Percentiles rank a stretch among this genome's conserved stretches.
Conservation (phyloP, 2,329 filamentous ascomycete species). For the Teratosphaeria destructans region DNA sequence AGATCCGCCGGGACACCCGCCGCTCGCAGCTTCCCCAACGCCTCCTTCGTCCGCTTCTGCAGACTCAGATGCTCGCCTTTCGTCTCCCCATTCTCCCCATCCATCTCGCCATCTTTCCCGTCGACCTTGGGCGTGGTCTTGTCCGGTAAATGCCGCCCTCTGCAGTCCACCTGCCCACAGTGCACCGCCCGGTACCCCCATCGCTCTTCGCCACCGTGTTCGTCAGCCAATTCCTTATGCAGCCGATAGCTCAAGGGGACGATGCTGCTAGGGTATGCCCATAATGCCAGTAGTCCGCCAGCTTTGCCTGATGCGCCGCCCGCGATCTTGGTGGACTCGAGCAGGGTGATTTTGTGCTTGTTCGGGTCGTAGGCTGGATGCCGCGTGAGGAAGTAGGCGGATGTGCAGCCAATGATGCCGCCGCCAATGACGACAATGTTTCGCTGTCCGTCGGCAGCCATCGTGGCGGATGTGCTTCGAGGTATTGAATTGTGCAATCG, state of each 20-base stretch:
- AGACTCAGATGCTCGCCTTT: slow-evolving; percentile 36
- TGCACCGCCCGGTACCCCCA: slow-evolving; percentile 82
- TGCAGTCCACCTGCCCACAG: slow-evolving; percentile 56
- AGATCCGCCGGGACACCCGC: slow-evolving; percentile 64
- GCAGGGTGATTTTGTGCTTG: slow-evolving; percentile 68
- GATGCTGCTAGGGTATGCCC: slow-evolving; percentile 79
- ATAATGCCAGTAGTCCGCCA: slow-evolving; percentile 77
- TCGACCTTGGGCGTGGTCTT: background rate
- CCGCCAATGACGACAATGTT: slow-evolving; percentile 49
- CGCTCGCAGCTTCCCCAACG: slow-evolving; percentile 41
- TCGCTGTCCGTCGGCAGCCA: slow-evolving; percentile 16
- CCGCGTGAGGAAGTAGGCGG: slow-evolving; percentile 81
- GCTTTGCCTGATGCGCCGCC: slow-evolving; percentile 93
- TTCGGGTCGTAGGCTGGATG: slow-evolving; percentile 69
- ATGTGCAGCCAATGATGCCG: slow-evolving; percentile 85
- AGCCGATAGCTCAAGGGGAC: slow-evolving; percentile 78
- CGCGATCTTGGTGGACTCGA: slow-evolving; percentile 78
- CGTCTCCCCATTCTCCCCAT: slow-evolving; percentile 17
- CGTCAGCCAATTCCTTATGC: slow-evolving; percentile 72
- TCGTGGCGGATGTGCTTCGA: slow-evolving; percentile 8
- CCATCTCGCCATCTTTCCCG: slow-evolving; percentile 14
- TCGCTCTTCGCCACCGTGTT: slow-evolving; percentile 63
- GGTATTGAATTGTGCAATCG: background rate
- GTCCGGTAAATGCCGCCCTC: slow-evolving; percentile 31
- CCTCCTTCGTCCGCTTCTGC: slow-evolving; percentile 44